Conservation (phyloP, 768 basidiomycete species). For the Naganishia antarctica region DNA sequence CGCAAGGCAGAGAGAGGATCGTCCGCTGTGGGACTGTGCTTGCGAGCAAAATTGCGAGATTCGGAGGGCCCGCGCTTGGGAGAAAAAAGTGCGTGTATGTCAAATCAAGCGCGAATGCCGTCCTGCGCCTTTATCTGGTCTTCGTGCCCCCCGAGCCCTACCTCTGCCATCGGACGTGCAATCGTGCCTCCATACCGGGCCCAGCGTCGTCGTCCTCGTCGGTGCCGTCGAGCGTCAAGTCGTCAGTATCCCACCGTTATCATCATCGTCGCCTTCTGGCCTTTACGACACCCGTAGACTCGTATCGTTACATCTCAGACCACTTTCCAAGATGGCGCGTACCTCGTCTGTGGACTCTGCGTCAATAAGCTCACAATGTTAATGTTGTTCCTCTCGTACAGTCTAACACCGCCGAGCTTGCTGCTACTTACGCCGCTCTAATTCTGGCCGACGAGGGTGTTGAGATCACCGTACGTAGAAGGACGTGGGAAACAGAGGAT, state of each 20-base stretch:
- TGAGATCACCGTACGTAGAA: conserved; percentile 83
- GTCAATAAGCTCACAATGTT: background rate
- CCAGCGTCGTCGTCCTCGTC: no score
- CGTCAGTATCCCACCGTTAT: background rate
- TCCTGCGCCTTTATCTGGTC: background rate
- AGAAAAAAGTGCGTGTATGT: background rate
- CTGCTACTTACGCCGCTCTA: conserved; percentile 91
- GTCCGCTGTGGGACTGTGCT: background rate
- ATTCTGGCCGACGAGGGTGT: conserved; percentile 96
- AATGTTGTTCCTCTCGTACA: background rate
- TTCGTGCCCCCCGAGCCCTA: no score
- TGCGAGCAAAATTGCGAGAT: background rate
- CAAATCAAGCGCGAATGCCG: conserved; percentile 5
- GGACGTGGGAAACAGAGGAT: background rate
- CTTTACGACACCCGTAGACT: conserved; percentile 29
- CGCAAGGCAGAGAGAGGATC: background rate
- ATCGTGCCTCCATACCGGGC: no score
- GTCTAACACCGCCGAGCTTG: conserved; percentile 62
- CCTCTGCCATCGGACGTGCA: no score
- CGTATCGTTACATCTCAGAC: conserved; percentile 25
- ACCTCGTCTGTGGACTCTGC: background rate
- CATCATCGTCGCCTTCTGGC: background rate
- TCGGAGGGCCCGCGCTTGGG: background rate
- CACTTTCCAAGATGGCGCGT: conserved; percentile 28
- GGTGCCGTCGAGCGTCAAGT: background rate